A percentile compares a stretch with the other conserved stretches of the same genome.
phyloP scores from a whole-genome alignment of 768 basidiomycete genomes.

The Suillus hirtellus region DNA sequence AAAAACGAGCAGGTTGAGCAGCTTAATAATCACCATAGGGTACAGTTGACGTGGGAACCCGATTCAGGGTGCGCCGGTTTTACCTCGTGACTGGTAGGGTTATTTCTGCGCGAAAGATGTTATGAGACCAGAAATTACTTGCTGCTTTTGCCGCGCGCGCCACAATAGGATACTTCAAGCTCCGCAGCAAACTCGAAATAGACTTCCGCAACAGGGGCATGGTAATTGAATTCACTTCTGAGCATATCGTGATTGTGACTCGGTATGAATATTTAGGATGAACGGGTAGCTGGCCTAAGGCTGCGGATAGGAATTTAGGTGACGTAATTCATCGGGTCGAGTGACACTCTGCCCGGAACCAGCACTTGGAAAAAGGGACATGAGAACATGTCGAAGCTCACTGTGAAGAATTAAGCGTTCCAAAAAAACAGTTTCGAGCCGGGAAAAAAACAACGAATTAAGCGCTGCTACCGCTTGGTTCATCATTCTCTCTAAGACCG shows the following conservation, averaged over 20 bases:
- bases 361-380: not conserved
- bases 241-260: not conserved
- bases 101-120: not conserved
- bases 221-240: not conserved
- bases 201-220: constrained; percentile 1
- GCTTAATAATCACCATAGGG: not conserved
- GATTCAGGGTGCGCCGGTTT: not conserved
- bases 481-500: not conserved
- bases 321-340: too few relatives aligned
- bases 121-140: not conserved
- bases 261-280: not conserved
- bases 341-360: not conserved
- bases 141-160: not conserved
- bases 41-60: not conserved
- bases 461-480: not conserved
- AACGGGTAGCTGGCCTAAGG: not conserved
- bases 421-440: not conserved
- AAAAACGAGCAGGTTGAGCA: not conserved
- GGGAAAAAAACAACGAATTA: not conserved
- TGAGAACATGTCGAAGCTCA: not conserved
- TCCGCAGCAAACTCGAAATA: constrained; percentile 5
- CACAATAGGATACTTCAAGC: not conserved
- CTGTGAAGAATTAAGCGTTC: not conserved
- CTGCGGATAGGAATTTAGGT: too few relatives aligned
- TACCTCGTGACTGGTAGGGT: not conserved